Base-by-base conservation (phyloP, 331 rosid genomes). In the Rosa hybrid region DNA sequence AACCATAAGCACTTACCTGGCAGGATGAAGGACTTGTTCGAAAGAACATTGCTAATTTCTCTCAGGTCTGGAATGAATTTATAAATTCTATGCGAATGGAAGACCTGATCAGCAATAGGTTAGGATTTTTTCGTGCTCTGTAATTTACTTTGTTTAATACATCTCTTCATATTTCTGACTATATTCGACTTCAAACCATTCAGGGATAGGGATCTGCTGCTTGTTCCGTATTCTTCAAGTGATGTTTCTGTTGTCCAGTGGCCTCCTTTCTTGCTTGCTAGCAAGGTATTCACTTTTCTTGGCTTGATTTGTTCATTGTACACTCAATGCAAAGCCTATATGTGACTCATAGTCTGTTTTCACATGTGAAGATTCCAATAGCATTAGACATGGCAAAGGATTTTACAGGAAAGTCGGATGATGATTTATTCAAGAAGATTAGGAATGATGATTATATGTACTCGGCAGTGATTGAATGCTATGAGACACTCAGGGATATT, bases 251-350 rank as follows among this genome's bases (percentile, higher is more conserved):
- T 93, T 78, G 85, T 95, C 77, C 99, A 93, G 90, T 95, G 99
- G 99, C 99, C 99, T 78, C 99, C 99, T 46, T 95, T 95, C 88
- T 83, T 95, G 89, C 99, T 95, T 84, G 99, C 99, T 82, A 93
- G 99, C 75, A 95, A 95, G 95, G 99, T 93, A 89, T 77, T 68
- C 79, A 48, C 53, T 79, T 79, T 75, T 75, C 78, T 81, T 80
- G 68, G 49, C 75, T 79, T 56, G 45, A 14, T 60, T 38, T 72
- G 56, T 78, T 80, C 60, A 70, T 42, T 68, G 78, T 50, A 38
- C 59, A 72, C 48, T 71, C 21, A 76, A 74, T 53, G 57, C 54
- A 34, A 65, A 71, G 34, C 73, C 77, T 50, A 56, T 84, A 63
- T 65, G 50, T 80, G 41, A 67, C 27, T 45, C 72, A n/a, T 80